Base-by-base conservation (phyloP, 202 grass and related monocot genomes). In the Zizania palustris region DNA sequence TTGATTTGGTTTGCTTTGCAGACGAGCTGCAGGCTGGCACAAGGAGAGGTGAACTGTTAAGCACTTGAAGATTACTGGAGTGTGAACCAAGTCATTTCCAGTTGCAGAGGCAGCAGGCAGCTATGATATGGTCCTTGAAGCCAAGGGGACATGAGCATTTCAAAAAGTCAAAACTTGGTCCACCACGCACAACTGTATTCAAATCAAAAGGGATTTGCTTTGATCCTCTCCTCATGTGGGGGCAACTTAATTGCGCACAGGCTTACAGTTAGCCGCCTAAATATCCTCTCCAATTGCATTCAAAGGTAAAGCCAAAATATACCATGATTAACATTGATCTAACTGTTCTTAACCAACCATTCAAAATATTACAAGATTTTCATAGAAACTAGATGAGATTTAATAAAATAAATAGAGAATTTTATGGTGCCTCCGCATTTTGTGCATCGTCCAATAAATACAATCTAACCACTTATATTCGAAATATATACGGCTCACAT, bases 111-210 rank as follows among this genome's bases (percentile, higher is more conserved):
- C 6, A 50, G 43, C n/a, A 6, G 3, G 50, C 67, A 43, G 69
- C 60, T 7, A 73, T 85, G 62, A 64, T 50, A 76, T 58, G 64
- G 55, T 63, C 70, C 54, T 15, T 71, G 65, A 16, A 51, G 15
- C 1, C 14, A 64, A 48, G 77, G 78, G 63, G 42, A 14, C 48
- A 49, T 37, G 54, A 80, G 16, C 53, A 36, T 51, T 64, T 70
- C 38, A 40, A 71, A 86, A 83, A 36, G 74, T 76, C 73, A 6
- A 67, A 42, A 0, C 22, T 8, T 63, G 54, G 85, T 63, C 74
- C 69, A 78, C 85, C 33, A 51, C 62, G 38, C 42, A 78, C 46
- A 58, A 15, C 42, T 55, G 58, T 28, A 16, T 83, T 76, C 71
- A 68, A 75, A 78, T 61, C 54, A 4, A 48, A 63, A 50, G 66